phyloP scores from a whole-genome alignment of 306 rosid genomes.

The Chamaecrista fasciculata region DNA sequence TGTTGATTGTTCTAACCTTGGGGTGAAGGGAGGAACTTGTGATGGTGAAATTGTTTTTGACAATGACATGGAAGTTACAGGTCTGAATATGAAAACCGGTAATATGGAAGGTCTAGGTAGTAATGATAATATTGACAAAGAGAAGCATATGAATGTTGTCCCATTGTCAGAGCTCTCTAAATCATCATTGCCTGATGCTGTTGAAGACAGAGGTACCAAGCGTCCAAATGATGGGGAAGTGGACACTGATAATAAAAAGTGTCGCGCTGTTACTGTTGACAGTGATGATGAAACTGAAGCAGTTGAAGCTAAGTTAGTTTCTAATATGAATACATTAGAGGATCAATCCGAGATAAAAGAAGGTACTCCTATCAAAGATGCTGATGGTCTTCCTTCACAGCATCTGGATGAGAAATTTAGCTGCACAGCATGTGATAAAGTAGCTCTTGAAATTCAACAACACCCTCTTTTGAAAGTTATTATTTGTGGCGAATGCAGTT shows the following conservation, averaged over 20 bases:
- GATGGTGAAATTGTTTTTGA: conserved; percentile 30
- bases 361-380: conserved; percentile 26
- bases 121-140: conserved; percentile 38
- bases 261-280: conserved; percentile 38
- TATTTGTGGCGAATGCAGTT: conserved; percentile 67
- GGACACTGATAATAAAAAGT: conserved; percentile 51
- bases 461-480: conserved; percentile 79
- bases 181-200: conserved; percentile 35
- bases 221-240: conserved; percentile 49
- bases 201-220: conserved; percentile 63
- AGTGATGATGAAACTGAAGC: conserved; percentile 41
- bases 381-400: conserved; percentile 42
- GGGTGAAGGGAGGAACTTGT: conserved; percentile 36
- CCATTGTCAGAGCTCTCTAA: conserved; percentile 36
- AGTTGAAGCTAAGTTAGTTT: conserved; percentile 38
- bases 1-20: conserved; percentile 37
- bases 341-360: conserved; percentile 38
- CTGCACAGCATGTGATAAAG: conserved; percentile 70
- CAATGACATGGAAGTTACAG: conserved; percentile 35
- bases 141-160: conserved; percentile 30
- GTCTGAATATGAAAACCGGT: conserved; percentile 31
- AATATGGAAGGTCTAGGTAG: conserved; percentile 41
- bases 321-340: conserved; percentile 28
- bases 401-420: conserved; percentile 38
- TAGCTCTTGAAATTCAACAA: conserved; percentile 45